These are phyloP conservation scores for Biscogniauxia mediterranea DNA, from an alignment of 2,329 filamentous ascomycete species.

Conservation along the genomic window DNA sequence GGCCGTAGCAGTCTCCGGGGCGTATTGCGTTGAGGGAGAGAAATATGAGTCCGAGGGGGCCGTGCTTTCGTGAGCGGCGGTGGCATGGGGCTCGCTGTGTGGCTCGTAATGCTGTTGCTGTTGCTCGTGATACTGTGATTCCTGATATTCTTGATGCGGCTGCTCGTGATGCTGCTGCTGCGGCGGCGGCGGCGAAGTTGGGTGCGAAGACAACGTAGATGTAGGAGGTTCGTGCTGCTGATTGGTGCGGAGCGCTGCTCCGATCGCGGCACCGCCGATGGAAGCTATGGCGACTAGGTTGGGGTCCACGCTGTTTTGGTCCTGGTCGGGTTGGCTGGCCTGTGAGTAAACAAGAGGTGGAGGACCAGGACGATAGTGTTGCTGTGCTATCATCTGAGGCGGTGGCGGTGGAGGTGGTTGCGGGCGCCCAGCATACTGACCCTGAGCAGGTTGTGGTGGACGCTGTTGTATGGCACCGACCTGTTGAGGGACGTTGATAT, in stretches of 20 bases:
- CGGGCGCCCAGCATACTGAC: constrained; percentile 8
- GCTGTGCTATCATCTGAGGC: not conserved
- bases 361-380: not conserved
- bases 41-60: not conserved
- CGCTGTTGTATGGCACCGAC: constrained; percentile 10
- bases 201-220: not conserved
- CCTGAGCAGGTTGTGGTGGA: constrained; percentile 11
- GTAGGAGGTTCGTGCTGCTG: not conserved
- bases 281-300: not conserved
- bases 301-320: not conserved
- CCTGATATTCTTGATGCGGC: not conserved
- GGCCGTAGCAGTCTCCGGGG: not conserved
- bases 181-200: too few relatives aligned
- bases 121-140: not conserved
- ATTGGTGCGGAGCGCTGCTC: not conserved
- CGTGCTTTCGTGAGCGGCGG: not conserved
- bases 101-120: not conserved
- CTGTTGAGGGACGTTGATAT: constrained; percentile 14
- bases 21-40: not conserved
- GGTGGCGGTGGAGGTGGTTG: constrained; percentile 4
- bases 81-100: not conserved
- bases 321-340: not conserved
- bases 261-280: not conserved
- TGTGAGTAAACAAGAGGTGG: not conserved
- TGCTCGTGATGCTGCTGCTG: not conserved